A percentile compares a stretch with the other conserved stretches of the same genome.
These are phyloP conservation scores for Phytopythium kandeliae DNA, from an alignment of 352 stramenopile genomes.

Conservation along the genomic window DNA sequence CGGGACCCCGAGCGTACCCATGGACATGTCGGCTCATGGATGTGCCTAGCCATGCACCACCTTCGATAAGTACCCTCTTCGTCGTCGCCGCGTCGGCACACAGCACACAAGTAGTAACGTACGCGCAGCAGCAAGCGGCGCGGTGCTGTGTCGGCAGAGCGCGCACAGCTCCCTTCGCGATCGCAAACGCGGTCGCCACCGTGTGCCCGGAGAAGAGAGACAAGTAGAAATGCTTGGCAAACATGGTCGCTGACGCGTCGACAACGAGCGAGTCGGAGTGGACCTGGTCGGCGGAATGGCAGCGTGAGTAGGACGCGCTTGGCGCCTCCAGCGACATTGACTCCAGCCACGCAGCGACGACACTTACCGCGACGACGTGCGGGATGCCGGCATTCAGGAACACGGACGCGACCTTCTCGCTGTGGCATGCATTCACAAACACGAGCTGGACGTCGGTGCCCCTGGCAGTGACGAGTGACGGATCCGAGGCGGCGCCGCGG, in stretches of 20 bases:
- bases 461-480: neutral
- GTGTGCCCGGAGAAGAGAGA: conserved; percentile 72
- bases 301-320: no score
- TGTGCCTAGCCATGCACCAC: conserved; percentile 28
- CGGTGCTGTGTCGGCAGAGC: conserved; percentile 53
- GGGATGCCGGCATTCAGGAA: conserved; percentile 88
- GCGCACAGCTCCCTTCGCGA: conserved; percentile 62
- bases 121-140: conserved; percentile 77
- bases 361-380: conserved; percentile 84
- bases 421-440: conserved; percentile 85
- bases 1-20: conserved; percentile 61
- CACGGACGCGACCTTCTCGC: conserved; percentile 78
- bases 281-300: conserved; percentile 19
- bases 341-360: no score
- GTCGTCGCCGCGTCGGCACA: neutral
- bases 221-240: conserved; percentile 84
- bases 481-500: conserved; percentile 8
- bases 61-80: neutral
- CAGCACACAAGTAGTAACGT: conserved; percentile 12
- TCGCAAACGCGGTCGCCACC: conserved; percentile 64
- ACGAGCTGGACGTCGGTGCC: conserved; percentile 48
- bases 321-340: neutral
- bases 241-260: conserved; percentile 70
- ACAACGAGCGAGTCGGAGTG: conserved; percentile 76
- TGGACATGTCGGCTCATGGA: conserved; percentile 62